Evolutionary conservation across 2,329 filamentous ascomycete genomes (phyloP), one percentile per base, ranked within the genome.

Genomic region (Alternaria tenuissima): DNA sequence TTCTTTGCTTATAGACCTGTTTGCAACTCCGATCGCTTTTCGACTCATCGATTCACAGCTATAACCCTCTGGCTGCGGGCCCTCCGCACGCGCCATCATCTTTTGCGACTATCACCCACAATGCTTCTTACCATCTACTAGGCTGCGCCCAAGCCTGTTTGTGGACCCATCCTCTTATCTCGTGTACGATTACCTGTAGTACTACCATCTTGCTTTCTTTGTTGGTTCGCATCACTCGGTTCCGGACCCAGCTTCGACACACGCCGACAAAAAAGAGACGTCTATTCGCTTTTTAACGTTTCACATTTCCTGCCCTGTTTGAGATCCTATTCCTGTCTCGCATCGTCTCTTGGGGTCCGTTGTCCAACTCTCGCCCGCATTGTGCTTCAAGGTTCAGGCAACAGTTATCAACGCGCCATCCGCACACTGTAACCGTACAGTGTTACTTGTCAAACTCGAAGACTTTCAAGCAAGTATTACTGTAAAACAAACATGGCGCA

Each of bases 301-400:
- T 38, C 55, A 34, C 41, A 39, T 52, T 34, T 39, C 44, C 30
- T 26, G 24, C 41, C 36, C 47, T 43, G 22, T 44, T 30, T 39
- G 60, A 43, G 56, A 28, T 53, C 43, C 44, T 53, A 39, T 55
- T 55, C 54, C 36, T 49, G 59, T 64, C 61, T 68, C 57, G 61
- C 59, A 44, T 49, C 36, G 42, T 59, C 44, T 22, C 20, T 43
- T 43, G 16, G 32, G 28, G 24, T 54, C 43, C 41, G 20, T 54
- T 51, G 49, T 59, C 53, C 59, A 66, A 57, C 65, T 57, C 47
- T 63, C 53, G 55, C 61, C 42, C 60, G 57, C 62, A 61, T 61
- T 61, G 62, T 55, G 68, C 66, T 68, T 66, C 60, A 64, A 28
- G 41, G 41, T 26, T 52, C 60, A 54, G 61, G 62, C 49, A 42